These are phyloP conservation scores for Cladophialophora chaetospira DNA, from an alignment of 2,329 filamentous ascomycete species.

Conservation along the genomic window DNA sequence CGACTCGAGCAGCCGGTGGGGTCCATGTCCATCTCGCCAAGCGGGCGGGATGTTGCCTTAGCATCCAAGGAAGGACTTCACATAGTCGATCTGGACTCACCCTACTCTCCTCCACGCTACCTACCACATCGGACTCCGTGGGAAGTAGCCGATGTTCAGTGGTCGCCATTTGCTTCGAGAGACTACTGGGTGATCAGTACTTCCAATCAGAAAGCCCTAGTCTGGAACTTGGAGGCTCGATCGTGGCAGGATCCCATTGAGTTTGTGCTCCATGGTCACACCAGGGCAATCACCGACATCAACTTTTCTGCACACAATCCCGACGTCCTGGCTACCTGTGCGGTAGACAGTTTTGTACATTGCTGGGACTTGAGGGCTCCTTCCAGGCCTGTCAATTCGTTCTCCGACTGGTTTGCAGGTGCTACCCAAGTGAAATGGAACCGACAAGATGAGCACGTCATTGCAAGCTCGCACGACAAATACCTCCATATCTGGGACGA, in stretches of 20 bases:
- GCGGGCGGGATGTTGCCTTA: conserved; percentile 84
- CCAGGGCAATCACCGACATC: conserved; percentile 89
- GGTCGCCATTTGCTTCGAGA: conserved; percentile 87
- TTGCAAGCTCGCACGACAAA: conserved; percentile 88
- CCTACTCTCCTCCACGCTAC: conserved; percentile 81
- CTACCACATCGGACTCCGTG: conserved; percentile 86
- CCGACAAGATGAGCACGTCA: conserved; percentile 78
- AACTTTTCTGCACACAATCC: conserved; percentile 94
- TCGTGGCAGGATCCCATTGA: conserved; percentile 78
- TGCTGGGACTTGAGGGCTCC: conserved; percentile 85
- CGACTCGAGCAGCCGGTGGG: conserved; percentile 78
- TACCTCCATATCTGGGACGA: conserved; percentile 90
- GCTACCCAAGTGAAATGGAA: conserved; percentile 97
- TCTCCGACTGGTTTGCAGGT: conserved; percentile 90
- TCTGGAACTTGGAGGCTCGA: conserved; percentile 83
- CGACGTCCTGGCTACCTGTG: conserved; percentile 84
- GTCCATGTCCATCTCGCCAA: conserved; percentile 90
- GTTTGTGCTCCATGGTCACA: conserved; percentile 82
- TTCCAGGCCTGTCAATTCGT: conserved; percentile 72
- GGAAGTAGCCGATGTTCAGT: conserved; percentile 94
- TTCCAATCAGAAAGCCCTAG: conserved; percentile 88
- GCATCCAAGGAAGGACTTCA: conserved; percentile 86
- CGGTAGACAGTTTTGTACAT: conserved; percentile 89
- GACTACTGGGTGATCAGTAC: conserved; percentile 95
- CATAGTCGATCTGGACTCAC: conserved; percentile 88